Evolutionary conservation across 164 flowering plant species (phyloP), one percentile per base, ranked within the genome.

Genomic region (Stephania yunnanensis): DNA sequence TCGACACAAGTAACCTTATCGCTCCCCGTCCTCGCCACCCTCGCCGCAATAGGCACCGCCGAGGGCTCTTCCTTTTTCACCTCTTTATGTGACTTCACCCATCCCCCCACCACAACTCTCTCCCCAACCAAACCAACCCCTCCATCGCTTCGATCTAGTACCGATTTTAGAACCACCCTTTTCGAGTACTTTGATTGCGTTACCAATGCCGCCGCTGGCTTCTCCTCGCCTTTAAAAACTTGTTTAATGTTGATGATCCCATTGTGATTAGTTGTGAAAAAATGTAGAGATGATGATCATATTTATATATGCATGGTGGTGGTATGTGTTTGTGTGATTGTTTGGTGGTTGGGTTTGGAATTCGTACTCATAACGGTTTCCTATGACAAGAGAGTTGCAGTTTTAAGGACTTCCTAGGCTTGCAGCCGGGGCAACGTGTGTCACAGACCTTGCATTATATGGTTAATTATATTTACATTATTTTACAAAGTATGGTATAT

Each of bases 11-110:
- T 85, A 63, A 86, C 84, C 25, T 87, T 91, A 70, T 75, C 85
- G 0, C 77, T 9, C 55, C 13, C 55, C 15, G 75, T 46, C 0
- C 17, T 77, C 15, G 42, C 69, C 8, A 61, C 4, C 42, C 42
- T 36, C 4, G 42, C 42, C 42, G 4, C 42, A 2, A 36, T 4
- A 36, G 42, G 74, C 31, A 46, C 81, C 1, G 73, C 48, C 4
- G 20, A 10, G 1, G 79, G 77, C 45, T 8, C 73, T 7, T 83
- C 89, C 78, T 81, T 82, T 73, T 10, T 81, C 46, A 80, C 76
- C 77, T 86, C 92, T 76, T 82, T 89, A 15, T 89, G 84, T 9
- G 93, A 84, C 81, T 87, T 93, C 68, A 95, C 99, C 98, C 99
- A 95, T 25, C 99, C 99, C 0, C 98, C 99, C 17, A 93, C 65